Evolutionary conservation across 306 rosid species (phyloP), one percentile per base, ranked within the genome.

Genomic region (Echinosophora koreensis): DNA sequence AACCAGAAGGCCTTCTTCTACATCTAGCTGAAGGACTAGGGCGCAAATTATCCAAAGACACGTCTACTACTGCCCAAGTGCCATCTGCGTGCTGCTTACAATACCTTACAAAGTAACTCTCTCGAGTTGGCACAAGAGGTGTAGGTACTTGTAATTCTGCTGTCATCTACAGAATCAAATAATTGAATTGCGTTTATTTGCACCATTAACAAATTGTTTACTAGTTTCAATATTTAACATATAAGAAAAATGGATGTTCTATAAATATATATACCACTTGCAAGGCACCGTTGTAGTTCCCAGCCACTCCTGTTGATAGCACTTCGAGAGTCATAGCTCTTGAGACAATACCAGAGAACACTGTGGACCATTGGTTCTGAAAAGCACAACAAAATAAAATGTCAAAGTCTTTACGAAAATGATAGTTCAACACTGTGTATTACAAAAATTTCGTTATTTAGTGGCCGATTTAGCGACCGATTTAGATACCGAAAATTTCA

Each of bases 81-180:
- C 99, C 99, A 35, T 96, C 99, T 3, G 67, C 79, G 38, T 91
- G 94, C 72, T 91, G 99, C 67, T 96, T 96, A 69, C 99, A 96
- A 78, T 96, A 96, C 83, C 99, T 84, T n/a, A 92, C 99, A 34
- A 77, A 92, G 55, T 96, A 92, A 70, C 98, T 93, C 89, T 96
- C 98, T 0, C 99, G 81, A 3, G 96, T 91, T 15, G 98, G 99
- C 77, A 91, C 99, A 0, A 96, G 86, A 2, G 99, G 99, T 13
- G 99, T 89, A 5, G 98, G 99, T 63, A 96, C 99, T 90, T 96
- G 99, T 28, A 91, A 79, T 60, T 96, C 99, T 17, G 97, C 95
- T 5, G 98, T 92, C 96, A 96, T 96, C 99, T 96, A 27, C 72
- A 71, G 4, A 51, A 73, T 16, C 60, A 84, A 22, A 38, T 8